phyloP scores from a whole-genome alignment of 1,284 basidiomycete species.

The Marasmius sp. region DNA sequence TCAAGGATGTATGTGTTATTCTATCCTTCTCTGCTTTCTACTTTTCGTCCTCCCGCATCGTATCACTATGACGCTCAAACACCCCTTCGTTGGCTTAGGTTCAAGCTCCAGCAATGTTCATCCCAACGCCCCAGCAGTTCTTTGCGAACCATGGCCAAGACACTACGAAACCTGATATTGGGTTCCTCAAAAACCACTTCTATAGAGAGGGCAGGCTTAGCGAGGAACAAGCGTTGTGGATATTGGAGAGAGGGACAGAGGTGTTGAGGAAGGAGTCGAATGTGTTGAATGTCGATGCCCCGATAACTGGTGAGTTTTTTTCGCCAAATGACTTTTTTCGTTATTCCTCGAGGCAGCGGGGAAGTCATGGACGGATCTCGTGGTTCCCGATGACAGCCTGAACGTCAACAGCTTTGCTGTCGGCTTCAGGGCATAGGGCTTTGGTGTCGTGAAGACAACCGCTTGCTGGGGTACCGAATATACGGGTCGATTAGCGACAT shows the following conservation, averaged over 20 bases:
- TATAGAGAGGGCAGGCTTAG: slow-evolving; percentile 93
- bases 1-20: slow-evolving; percentile 69
- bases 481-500: no score
- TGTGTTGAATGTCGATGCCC: slow-evolving; percentile 88
- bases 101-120: slow-evolving; percentile 91
- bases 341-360: neutral
- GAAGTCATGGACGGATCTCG: neutral
- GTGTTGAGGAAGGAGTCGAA: slow-evolving; percentile 81
- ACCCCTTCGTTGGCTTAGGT: slow-evolving; percentile 49
- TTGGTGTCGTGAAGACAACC: no score
- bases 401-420: no score
- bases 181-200: slow-evolving; percentile 98
- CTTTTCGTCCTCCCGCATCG: neutral
- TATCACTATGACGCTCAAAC: neutral
- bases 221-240: slow-evolving; percentile 89
- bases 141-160: slow-evolving; percentile 73
- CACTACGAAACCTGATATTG: slow-evolving; percentile 89
- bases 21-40: slow-evolving; percentile 1
- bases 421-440: no score
- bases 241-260: slow-evolving; percentile 79
- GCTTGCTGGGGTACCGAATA: no score
- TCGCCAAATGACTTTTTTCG: neutral
- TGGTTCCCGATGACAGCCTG: neutral
- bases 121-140: slow-evolving; percentile 93
- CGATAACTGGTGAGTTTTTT: slow-evolving; percentile 75